Evolutionary conservation across 2,329 filamentous ascomycete species (phyloP).

Genomic region (Pestalotiopsis sp.): DNA sequence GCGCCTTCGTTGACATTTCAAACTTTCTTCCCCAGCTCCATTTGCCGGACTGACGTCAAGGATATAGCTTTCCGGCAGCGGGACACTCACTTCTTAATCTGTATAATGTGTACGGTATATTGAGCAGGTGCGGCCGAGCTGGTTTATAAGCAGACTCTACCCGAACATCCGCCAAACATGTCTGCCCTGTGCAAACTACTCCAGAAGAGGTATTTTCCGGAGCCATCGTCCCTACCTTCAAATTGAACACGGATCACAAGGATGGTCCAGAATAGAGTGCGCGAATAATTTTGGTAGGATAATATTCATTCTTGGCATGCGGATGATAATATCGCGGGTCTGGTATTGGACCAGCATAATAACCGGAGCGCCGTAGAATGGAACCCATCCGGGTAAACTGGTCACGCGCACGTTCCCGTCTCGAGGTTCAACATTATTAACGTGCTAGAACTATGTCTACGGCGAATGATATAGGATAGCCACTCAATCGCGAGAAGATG

Average conservation of each 20-base stretch:
- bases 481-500: too few species aligned
- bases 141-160: background rate
- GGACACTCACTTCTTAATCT: background rate
- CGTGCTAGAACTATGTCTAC: background rate
- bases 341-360: background rate
- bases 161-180: background rate
- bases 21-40: background rate
- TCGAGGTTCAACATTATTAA: background rate
- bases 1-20: background rate
- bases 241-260: background rate
- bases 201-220: background rate
- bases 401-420: slow-evolving; percentile 1
- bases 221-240: background rate
- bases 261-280: background rate
- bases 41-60: background rate
- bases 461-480: background rate
- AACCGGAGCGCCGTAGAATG: slow-evolving; percentile 7
- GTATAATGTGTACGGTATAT: background rate
- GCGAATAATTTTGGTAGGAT: background rate
- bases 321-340: background rate
- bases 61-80: background rate
- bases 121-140: background rate
- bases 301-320: background rate
- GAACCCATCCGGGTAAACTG: slow-evolving; percentile 5
- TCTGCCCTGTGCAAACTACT: background rate